Evolutionary conservation across 2,329 filamentous ascomycete species (phyloP), one percentile per base, ranked within the genome.

Genomic region (Talaromyces sp.): DNA sequence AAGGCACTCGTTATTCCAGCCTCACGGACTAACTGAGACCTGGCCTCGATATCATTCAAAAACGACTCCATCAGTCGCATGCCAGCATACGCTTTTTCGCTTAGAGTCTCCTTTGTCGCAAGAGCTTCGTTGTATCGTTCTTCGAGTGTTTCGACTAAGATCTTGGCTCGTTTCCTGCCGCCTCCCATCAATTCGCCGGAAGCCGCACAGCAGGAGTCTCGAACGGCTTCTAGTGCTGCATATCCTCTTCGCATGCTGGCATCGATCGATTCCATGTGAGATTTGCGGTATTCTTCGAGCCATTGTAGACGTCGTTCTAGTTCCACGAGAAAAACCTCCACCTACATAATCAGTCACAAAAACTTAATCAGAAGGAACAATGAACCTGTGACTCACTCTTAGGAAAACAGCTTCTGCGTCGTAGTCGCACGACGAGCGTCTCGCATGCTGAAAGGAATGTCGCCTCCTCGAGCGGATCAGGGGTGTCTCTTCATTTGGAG

Each of bases 81-180:
- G 5, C 93, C 92, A 41, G 94, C 89, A 67, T 91, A 87, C 3
- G 94, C 93, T 80, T 98, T 98, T 71, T 97, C 93, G 72, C 95
- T 92, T 71, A 98, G 80, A 0, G 92, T 93, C 74, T 92, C 93
- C 68, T 93, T 92, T 2, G 90, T 91, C 16, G 86, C 89, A 68
- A 99, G 79, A 1, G 91, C 93, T 71, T 95, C 91, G 68, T 96
- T 89, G 78, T 97, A 99, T 68, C 91, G 86, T 33, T 85, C 85
- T 77, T 99, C 95, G 14, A 99, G 82, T 0, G 93, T 97, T 72
- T 98, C 94, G 39, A 99, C 92, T 81, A 98, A 89, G 65, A 98
- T 87, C 68, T 92, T 90, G 66, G 96, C 88, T 67, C 93, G 87
- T 68, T 92, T 87, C 61, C 91, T 89, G 24, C 95, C 93, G 43